These are phyloP conservation scores for Lepidium aucheri DNA, from an alignment of 345 rosid species.

Conservation along the genomic window DNA sequence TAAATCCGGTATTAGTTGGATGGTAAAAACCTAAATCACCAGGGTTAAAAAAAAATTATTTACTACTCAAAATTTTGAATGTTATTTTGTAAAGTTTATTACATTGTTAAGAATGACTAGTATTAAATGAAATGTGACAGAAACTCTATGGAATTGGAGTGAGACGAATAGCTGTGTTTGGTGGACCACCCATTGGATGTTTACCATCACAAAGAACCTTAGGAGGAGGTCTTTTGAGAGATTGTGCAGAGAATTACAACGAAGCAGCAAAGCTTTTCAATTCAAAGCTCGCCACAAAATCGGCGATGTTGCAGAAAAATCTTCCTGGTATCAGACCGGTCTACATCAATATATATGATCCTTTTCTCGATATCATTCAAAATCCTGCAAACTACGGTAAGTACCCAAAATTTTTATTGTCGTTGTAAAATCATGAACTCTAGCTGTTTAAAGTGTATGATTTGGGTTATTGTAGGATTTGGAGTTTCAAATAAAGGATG, in stretches of 20 bases:
- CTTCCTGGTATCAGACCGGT: slow-evolving; percentile 29
- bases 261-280: slow-evolving; percentile 48
- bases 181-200: slow-evolving; percentile 66
- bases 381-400: slow-evolving; percentile 50
- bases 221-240: slow-evolving; percentile 44
- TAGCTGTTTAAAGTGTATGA: neutral
- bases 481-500: slow-evolving; percentile 48
- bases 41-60: no score
- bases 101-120: no score
- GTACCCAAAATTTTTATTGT: neutral
- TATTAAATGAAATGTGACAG: slow-evolving; percentile 25
- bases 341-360: slow-evolving; percentile 45
- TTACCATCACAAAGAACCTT: slow-evolving; percentile 66
- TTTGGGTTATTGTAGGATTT: slow-evolving; percentile 45
- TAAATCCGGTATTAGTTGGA: no score
- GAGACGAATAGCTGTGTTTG: slow-evolving; percentile 40
- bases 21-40: no score
- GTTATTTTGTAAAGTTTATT: no score
- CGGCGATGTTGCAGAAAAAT: slow-evolving; percentile 23
- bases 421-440: neutral
- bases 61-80: no score
- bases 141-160: slow-evolving; percentile 45
- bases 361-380: slow-evolving; percentile 43
- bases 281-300: slow-evolving; percentile 34
- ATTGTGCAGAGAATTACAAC: slow-evolving; percentile 37